phyloP scores from a whole-genome alignment of 139 green algal species.

The Pleodorina starrii region DNA sequence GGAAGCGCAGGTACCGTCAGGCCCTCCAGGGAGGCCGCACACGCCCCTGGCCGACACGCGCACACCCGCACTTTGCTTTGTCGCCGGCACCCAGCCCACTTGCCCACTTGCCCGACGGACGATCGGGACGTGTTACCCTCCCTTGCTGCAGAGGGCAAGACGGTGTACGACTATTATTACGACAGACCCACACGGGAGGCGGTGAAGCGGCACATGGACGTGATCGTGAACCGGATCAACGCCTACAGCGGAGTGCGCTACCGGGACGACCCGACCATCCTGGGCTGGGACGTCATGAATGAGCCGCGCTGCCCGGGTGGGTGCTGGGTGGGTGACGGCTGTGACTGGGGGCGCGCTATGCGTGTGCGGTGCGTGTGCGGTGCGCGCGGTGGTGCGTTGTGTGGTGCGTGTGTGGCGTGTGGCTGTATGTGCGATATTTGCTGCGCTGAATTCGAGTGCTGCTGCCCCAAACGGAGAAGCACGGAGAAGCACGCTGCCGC shows the following conservation, averaged over 20 bases:
- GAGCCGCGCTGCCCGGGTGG: slow-evolving; percentile 61
- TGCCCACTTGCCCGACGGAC: too few species aligned
- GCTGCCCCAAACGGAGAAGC: too few species aligned
- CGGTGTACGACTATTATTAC: slow-evolving; percentile 65
- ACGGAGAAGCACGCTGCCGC: too few species aligned
- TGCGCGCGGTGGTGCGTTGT: too few species aligned
- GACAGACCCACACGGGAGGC: slow-evolving; percentile 40
- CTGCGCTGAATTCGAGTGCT: too few species aligned
- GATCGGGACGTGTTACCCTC: too few species aligned
- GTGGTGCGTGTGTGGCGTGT: too few species aligned
- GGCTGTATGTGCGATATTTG: too few species aligned
- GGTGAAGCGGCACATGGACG: slow-evolving; percentile 66
- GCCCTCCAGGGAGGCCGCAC: neutral
- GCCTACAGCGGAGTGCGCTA: slow-evolving; percentile 73
- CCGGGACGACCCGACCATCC: slow-evolving; percentile 78
- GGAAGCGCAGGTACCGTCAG: slow-evolving; percentile 44
- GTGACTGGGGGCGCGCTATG: too few species aligned
- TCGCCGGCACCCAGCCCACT: neutral
- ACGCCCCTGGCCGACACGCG: neutral
- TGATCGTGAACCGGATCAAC: slow-evolving; percentile 69
- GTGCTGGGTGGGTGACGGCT: too few species aligned
- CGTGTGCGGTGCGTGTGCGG: too few species aligned
- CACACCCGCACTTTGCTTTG: too few species aligned
- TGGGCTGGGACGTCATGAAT: slow-evolving; percentile 64
- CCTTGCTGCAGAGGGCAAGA: slow-evolving; percentile 34